phyloP scores from a whole-genome alignment of 2,329 filamentous ascomycete genomes.

The Trichoderma sp. region DNA sequence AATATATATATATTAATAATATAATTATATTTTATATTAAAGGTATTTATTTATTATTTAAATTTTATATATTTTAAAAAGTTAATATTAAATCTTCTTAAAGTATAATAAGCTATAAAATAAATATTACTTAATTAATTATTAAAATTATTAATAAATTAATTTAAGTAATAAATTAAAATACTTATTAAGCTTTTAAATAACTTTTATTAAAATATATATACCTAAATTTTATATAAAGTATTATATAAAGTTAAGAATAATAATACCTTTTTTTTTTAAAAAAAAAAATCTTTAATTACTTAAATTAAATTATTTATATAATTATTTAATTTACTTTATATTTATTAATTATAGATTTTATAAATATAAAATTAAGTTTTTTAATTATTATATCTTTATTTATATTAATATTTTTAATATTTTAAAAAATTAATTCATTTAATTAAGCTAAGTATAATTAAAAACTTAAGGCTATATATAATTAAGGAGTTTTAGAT shows the following conservation, averaged over 20 bases:
- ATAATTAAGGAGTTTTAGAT: neutral
- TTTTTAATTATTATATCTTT: neutral
- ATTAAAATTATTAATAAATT: no score
- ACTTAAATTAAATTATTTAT: neutral
- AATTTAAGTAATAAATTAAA: no score
- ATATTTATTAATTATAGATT: neutral
- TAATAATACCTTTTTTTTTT: neutral
- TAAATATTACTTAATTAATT: no score
- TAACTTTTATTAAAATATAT: no score
- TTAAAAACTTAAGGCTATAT: neutral
- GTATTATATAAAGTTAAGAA: neutral
- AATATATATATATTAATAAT: no score
- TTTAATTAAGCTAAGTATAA: neutral
- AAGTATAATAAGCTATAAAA: no score
- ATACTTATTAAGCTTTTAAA: no score
- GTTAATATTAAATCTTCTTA: no score
- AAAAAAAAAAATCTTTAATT: neutral
- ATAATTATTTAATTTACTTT: neutral
- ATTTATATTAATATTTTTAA: constrained; percentile 1
- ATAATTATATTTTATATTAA: no score
- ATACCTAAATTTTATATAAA: no score
- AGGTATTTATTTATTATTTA: no score
- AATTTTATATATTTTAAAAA: no score
- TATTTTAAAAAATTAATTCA: neutral
- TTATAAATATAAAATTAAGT: neutral